These are phyloP conservation scores for Pelargonium cotyledonis DNA, from an alignment of 441 rosid species.

Conservation along the genomic window DNA sequence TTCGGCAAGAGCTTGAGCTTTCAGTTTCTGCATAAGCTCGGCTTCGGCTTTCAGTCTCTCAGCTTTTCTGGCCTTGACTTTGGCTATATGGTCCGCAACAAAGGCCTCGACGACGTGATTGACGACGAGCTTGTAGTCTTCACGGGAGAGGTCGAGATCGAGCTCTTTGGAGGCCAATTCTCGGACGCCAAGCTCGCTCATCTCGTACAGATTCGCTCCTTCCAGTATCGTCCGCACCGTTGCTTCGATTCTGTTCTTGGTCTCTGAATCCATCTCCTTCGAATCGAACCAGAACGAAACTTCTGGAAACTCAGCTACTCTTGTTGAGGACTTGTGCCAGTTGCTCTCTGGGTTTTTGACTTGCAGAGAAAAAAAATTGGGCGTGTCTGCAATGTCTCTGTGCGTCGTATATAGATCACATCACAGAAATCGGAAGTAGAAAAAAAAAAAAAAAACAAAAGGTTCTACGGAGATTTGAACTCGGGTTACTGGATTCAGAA, in stretches of 20 bases:
- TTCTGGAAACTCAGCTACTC: background rate
- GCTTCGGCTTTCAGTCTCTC: slow-evolving; percentile 3
- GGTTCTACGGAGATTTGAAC: no score
- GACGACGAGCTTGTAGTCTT: slow-evolving; percentile 32
- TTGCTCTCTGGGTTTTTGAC: no score
- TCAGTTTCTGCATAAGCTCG: background rate
- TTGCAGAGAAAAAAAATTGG: no score
- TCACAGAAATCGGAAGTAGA: slow-evolving; percentile 13
- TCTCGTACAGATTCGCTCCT: slow-evolving; percentile 27
- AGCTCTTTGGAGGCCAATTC: slow-evolving; percentile 32
- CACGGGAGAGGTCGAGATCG: slow-evolving; percentile 27
- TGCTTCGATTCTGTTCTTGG: slow-evolving; percentile 25
- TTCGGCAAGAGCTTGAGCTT: background rate
- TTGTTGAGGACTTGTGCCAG: background rate
- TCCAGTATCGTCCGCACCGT: slow-evolving; percentile 31
- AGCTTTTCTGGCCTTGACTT: slow-evolving; percentile 12
- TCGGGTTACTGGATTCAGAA: no score
- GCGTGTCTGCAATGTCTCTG: no score
- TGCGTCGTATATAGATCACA: background rate
- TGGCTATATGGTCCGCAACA: slow-evolving; percentile 21
- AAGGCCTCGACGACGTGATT: slow-evolving; percentile 30
- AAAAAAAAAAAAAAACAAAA: no score
- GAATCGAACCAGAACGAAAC: background rate
- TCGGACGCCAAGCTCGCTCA: slow-evolving; percentile 35
- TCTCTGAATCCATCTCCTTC: background rate